These are phyloP conservation scores for Salix koriyanagi DNA, from an alignment of 345 rosid genomes.

Conservation along the genomic window DNA sequence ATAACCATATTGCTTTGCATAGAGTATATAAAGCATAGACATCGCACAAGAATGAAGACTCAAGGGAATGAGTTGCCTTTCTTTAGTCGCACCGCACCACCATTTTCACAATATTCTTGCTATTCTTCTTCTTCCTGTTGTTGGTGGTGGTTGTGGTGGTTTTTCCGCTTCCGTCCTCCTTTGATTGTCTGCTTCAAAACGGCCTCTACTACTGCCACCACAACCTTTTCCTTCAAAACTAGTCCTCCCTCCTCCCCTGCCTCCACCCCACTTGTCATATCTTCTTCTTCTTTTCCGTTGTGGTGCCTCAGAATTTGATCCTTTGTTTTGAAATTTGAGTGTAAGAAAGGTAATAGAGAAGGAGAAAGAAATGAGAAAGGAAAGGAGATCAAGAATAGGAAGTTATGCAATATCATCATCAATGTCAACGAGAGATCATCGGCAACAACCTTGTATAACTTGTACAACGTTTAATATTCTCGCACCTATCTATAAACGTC, in stretches of 20 bases:
- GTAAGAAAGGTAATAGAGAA: background rate
- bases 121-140: background rate
- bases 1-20: background rate
- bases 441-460: constrained; percentile 68
- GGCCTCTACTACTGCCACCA: background rate
- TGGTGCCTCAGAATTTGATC: background rate
- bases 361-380: constrained; percentile 10
- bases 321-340: background rate
- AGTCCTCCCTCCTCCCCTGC: background rate
- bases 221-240: background rate
- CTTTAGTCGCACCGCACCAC: too few species aligned
- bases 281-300: background rate
- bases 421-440: constrained; percentile 50
- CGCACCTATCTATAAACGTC: constrained; percentile 90
- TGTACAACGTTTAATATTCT: constrained; percentile 86
- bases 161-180: background rate
- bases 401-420: constrained; percentile 82
- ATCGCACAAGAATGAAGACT: too few species aligned
- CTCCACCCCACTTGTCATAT: background rate
- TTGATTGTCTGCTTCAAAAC: background rate
- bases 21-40: background rate
- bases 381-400: constrained; percentile 53
- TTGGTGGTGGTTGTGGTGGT: background rate
- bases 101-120: background rate
- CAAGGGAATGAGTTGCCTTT: too few species aligned